Conservation (phyloP, 331 rosid genomes). For the Malus hybrid region DNA sequence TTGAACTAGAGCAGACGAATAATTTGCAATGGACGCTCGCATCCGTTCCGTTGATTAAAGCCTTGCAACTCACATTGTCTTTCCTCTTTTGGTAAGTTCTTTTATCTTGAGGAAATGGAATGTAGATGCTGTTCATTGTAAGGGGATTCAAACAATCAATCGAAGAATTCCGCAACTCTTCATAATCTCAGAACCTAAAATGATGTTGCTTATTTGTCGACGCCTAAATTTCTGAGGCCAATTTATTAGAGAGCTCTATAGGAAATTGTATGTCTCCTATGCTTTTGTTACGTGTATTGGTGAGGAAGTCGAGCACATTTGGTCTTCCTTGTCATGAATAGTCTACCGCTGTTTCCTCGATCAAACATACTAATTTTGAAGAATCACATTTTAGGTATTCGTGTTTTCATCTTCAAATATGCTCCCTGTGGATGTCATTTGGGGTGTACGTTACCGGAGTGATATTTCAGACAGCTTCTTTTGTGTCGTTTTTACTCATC, state of each 20-base stretch:
- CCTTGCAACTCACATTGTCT: slow-evolving; percentile 79
- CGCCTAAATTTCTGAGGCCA: not conserved
- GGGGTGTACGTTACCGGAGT: slow-evolving; percentile 97
- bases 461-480: slow-evolving; percentile 87
- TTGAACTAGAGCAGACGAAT: slow-evolving; percentile 72
- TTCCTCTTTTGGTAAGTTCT: slow-evolving; percentile 79
- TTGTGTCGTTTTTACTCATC: slow-evolving; percentile 83
- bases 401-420: slow-evolving; percentile 68
- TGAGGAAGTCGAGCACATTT: not conserved
- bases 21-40: slow-evolving; percentile 89
- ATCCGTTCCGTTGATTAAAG: slow-evolving; percentile 75
- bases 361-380: not conserved
- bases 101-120: not conserved
- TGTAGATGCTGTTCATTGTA: not conserved
- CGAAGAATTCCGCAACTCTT: not conserved
- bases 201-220: not conserved
- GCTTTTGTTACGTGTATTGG: not conserved
- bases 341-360: not conserved
- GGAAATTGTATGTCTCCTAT: not conserved
- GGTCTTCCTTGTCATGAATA: not conserved
- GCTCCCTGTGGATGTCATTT: slow-evolving; percentile 98
- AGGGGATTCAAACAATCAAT: not conserved
- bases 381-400: slow-evolving; percentile 61
- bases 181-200: not conserved
- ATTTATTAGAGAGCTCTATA: not conserved